These are phyloP conservation scores for Wickerhamomyces bisporus DNA, from an alignment of 805 yeast genomes.

Conservation along the genomic window DNA sequence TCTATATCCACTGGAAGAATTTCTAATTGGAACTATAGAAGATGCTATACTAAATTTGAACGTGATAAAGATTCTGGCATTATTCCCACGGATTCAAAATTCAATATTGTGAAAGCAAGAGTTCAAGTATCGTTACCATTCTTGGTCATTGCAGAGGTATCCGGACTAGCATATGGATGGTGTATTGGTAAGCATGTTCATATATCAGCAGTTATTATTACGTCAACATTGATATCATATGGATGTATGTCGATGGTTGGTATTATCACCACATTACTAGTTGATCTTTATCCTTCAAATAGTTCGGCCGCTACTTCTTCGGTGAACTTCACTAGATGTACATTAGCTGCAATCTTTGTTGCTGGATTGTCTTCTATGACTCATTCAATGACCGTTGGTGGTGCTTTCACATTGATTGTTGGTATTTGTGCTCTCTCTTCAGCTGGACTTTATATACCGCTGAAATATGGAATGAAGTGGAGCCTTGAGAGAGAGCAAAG, in stretches of 20 bases:
- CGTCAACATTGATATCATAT: slow-evolving; percentile 49
- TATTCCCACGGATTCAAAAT: slow-evolving; percentile 23
- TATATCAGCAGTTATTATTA: slow-evolving; percentile 51
- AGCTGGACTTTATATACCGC: slow-evolving; percentile 21
- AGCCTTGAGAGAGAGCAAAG: slow-evolving; percentile 40
- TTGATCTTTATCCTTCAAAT: slow-evolving; percentile 63
- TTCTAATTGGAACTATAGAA: slow-evolving; percentile 45
- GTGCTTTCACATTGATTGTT: slow-evolving; percentile 71
- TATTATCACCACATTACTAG: slow-evolving; percentile 57
- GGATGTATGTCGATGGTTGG: slow-evolving; percentile 53
- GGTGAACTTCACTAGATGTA: slow-evolving; percentile 68
- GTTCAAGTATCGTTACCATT: slow-evolving; percentile 42
- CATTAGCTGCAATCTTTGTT: slow-evolving; percentile 63
- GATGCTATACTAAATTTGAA: slow-evolving; percentile 9
- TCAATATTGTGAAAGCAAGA: slow-evolving; percentile 52
- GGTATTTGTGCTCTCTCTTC: slow-evolving; percentile 34
- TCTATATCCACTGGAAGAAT: slow-evolving; percentile 51
- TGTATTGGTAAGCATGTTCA: slow-evolving; percentile 44
- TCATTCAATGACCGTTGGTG: slow-evolving; percentile 56
- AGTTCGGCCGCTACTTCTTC: slow-evolving; percentile 74
- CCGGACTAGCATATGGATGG: slow-evolving; percentile 63
- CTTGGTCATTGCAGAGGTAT: slow-evolving; percentile 29
- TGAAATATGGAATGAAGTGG: slow-evolving; percentile 28
- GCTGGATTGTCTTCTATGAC: slow-evolving; percentile 65
- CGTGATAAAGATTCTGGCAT: slow-evolving; percentile 20